phyloP scores from a whole-genome alignment of 2,329 filamentous ascomycete genomes.

The Diplodia seriata region DNA sequence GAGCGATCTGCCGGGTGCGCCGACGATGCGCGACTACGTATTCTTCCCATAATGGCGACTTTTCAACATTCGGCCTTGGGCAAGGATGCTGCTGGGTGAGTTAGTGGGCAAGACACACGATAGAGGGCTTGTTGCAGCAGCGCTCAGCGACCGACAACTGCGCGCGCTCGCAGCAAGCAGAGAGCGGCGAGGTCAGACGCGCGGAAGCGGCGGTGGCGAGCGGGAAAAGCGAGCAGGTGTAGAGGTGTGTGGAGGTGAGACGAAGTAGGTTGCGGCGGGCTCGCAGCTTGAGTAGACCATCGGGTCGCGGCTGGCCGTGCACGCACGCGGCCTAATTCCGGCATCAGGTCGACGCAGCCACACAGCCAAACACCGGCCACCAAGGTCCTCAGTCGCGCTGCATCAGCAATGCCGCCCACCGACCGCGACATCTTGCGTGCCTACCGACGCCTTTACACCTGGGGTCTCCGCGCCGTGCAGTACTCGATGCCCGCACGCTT shows the following conservation, averaged over 20 bases:
- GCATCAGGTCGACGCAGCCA: not conserved
- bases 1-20: constrained; percentile 16
- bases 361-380: not conserved
- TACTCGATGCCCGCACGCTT: constrained; percentile 73
- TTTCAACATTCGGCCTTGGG: constrained; percentile 8
- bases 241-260: constrained; percentile 14
- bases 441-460: constrained; percentile 74
- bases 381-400: constrained; percentile 6
- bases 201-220: constrained; percentile 11
- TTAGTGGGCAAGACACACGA: constrained; percentile 16
- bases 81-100: constrained; percentile 17
- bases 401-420: constrained; percentile 16
- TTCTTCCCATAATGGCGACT: constrained; percentile 16
- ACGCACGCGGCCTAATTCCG: constrained; percentile 15
- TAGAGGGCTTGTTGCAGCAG: constrained; percentile 8
- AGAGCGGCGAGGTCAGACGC: constrained; percentile 2
- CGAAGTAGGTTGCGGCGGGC: constrained; percentile 17
- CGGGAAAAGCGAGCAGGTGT: constrained; percentile 5
- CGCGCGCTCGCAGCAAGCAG: constrained; percentile 6
- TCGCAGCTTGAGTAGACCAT: constrained; percentile 12
- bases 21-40: constrained; percentile 25
- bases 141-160: not conserved
- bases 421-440: constrained; percentile 59
- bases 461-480: constrained; percentile 72
- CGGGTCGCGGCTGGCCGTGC: constrained; percentile 16